Base-by-base conservation (phyloP, 2,329 filamentous ascomycete species). In the Acrodontium crateriforme region DNA sequence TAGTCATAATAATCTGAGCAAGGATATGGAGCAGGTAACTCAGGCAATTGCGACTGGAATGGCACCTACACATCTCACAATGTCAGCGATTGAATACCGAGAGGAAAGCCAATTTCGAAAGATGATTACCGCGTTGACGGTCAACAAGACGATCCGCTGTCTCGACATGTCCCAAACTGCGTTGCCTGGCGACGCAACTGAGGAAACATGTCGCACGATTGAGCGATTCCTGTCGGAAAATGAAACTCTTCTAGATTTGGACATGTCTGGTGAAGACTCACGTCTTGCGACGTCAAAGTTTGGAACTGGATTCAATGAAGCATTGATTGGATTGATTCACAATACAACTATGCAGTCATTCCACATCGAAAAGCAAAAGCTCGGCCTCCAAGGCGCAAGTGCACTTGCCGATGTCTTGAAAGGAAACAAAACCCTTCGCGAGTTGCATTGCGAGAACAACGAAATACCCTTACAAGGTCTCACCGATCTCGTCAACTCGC, bases 401-500 rank as follows among this genome's bases (percentile, higher is more conserved):
- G 77, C 74, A 0, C 58, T 81, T 18, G 70, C 75, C 2, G 74
- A 76, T 11, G 74, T 81, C 10, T 55, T 81, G 18, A 71, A 75
- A 42, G 62, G 62, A 35, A 81, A 81, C 42, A 59, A 52, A 2
- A 68, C 66, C 1, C 54, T 82, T 4, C 62, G 65, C 15, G 71
- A 80, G 45, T 60, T 82, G 5, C 64, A 78, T 41, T 81, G 76
- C 49, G 74, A 77, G 36, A 72, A 77, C 48, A 82, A 82, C 44
- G 71, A 73, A 30, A 77, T 79, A 30, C 74, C 73, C 24, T 59
- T 79, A n/a, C 71, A 75, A 38, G 74, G 72, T 2, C 74, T 78
- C 38, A 78, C 73, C 0, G 71, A 74, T 28, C 55, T 79, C 5
- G 71, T 81, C 27, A 76, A 80, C 42, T 66, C 73, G 11, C 53